A percentile compares a stretch with the other conserved stretches of the same genome.
Evolutionary conservation across 2,329 filamentous ascomycete species (phyloP).

Genomic region (Cercospora brassicicola): DNA sequence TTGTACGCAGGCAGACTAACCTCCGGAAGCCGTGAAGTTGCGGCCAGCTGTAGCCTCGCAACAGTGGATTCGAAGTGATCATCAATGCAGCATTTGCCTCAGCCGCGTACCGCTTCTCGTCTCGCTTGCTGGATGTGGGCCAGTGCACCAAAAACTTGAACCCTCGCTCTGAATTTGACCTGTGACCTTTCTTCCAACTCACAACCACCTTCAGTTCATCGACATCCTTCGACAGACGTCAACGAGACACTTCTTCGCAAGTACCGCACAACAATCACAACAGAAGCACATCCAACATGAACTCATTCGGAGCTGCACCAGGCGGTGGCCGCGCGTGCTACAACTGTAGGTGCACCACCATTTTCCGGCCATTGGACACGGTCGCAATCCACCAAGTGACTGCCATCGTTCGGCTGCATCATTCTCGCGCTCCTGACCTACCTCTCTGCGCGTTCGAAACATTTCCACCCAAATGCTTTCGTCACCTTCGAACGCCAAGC

Average conservation of each 20-base stretch:
- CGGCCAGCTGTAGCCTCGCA: background rate
- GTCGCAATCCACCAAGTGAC: background rate
- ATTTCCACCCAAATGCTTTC: background rate
- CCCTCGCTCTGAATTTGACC: constrained; percentile 6
- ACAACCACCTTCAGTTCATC: constrained; percentile 4
- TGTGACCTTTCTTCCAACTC: constrained; percentile 1
- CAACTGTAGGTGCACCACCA: constrained; percentile 53
- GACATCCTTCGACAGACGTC: constrained; percentile 10
- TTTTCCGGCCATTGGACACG: background rate
- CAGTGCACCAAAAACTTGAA: constrained; percentile 7
- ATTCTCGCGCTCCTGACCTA: background rate
- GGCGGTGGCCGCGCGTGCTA: constrained; percentile 56
- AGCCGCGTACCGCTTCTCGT: constrained; percentile 6
- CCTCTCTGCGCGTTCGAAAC: no score
- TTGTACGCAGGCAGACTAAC: background rate
- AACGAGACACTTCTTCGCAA: background rate
- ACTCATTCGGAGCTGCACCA: constrained; percentile 44
- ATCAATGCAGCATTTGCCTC: background rate
- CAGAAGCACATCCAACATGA: constrained; percentile 43
- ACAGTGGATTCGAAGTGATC: background rate
- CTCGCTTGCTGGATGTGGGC: constrained; percentile 5
- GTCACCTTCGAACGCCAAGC: constrained; percentile 8
- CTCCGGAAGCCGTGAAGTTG: background rate
- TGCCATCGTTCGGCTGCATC: background rate
- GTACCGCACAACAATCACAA: constrained; percentile 5